Evolutionary conservation across 129 eudicot species (phyloP).

Genomic region (Solidago caesia): DNA sequence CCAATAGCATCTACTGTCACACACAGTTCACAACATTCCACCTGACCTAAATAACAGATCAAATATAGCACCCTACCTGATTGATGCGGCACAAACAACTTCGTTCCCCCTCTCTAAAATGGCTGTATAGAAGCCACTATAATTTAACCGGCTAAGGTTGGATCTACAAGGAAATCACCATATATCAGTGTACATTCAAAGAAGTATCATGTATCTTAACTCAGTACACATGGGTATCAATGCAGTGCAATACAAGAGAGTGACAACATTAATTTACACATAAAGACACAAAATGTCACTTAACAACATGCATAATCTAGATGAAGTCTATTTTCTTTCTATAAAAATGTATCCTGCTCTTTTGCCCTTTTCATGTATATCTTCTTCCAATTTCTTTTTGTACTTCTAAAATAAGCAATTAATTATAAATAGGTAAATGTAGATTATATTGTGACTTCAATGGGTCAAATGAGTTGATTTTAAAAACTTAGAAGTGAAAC

Average conservation of each 20-base stretch:
- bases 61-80: constrained; percentile 54
- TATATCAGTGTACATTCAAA: constrained; percentile 14
- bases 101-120: constrained; percentile 83
- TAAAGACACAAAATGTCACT: not conserved
- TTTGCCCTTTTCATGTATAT: no score
- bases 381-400: no score
- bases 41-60: not conserved
- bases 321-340: not conserved
- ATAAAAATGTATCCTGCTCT: no score
- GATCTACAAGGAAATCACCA: constrained; percentile 46
- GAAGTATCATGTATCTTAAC: not conserved
- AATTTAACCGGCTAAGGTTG: constrained; percentile 69
- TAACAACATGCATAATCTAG: not conserved
- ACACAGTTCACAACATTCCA: not conserved
- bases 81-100: constrained; percentile 78
- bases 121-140: constrained; percentile 65
- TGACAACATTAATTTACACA: no score
- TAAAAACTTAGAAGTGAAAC: no score
- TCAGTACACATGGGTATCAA: not conserved
- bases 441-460: not conserved
- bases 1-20: not conserved
- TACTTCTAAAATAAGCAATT: not conserved
- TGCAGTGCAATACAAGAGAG: not conserved
- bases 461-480: not conserved
- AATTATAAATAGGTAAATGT: not conserved